Conservation (phyloP, 116 monocot species). For the Zostera marina region DNA sequence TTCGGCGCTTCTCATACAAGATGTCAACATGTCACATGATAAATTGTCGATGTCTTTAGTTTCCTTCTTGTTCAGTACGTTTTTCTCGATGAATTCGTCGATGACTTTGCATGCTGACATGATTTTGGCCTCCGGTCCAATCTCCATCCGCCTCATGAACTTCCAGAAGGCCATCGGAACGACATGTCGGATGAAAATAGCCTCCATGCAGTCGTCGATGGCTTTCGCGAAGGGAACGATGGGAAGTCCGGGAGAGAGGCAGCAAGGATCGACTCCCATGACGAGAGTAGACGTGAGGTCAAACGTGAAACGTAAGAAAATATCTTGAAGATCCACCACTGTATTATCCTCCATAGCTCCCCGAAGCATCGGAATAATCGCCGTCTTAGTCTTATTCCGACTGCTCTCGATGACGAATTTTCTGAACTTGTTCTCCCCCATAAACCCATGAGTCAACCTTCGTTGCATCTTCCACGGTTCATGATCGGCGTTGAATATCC, state of each 20-base stretch:
- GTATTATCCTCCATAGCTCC: no score
- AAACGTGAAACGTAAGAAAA: no score
- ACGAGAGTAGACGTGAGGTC: not conserved
- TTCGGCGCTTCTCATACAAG: not conserved
- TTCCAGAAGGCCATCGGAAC: slow-evolving; percentile 24
- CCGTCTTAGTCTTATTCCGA: no score
- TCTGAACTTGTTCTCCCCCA: no score
- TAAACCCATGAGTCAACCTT: no score
- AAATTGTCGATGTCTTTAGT: not conserved
- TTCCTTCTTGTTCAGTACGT: not conserved
- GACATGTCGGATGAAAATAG: slow-evolving; percentile 13
- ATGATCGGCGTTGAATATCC: no score
- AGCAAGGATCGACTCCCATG: slow-evolving; percentile 22
- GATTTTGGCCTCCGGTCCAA: slow-evolving; percentile 25
- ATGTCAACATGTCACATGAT: not conserved
- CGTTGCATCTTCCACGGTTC: no score
- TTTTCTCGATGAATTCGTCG: slow-evolving; percentile 11
- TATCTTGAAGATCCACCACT: no score
- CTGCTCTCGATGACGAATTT: no score
- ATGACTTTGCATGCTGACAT: slow-evolving; percentile 5
- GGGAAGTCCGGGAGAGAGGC: slow-evolving; percentile 22
- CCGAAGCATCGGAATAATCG: no score
- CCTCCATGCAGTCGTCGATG: slow-evolving; percentile 20
- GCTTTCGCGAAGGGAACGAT: slow-evolving; percentile 24
- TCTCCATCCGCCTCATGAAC: slow-evolving; percentile 12